phyloP scores from a whole-genome alignment of 495 filamentous ascomycete species.

The Tuber borchii region DNA sequence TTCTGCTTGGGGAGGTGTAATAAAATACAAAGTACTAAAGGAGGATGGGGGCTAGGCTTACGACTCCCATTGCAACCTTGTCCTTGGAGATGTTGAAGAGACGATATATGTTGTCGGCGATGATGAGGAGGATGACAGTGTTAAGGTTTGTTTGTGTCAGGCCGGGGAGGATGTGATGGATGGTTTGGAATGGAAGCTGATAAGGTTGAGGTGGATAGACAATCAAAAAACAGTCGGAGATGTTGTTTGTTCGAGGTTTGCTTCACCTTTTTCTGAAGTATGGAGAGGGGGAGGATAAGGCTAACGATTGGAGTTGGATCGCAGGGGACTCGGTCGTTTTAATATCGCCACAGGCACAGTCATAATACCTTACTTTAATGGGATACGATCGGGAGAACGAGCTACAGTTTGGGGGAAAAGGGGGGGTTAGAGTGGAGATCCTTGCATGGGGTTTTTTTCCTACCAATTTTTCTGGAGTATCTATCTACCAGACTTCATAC shows the following conservation, averaged over 20 bases:
- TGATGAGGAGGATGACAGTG: slow-evolving; percentile 73
- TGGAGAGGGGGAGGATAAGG: slow-evolving; percentile 1
- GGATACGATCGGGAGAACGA: background rate
- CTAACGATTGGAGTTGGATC: background rate
- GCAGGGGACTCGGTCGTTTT: slow-evolving; percentile 92
- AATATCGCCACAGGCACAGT: slow-evolving; percentile 70
- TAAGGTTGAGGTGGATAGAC: slow-evolving; percentile 53
- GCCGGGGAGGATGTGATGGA: slow-evolving; percentile 13
- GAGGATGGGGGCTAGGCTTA: slow-evolving; percentile 61
- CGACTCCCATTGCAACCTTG: slow-evolving; percentile 97
- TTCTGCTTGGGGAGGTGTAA: background rate
- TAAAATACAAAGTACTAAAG: background rate
- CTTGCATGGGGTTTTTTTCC: background rate
- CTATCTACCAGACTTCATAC: background rate
- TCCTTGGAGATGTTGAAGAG: slow-evolving; percentile 94
- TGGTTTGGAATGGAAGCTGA: slow-evolving; percentile 4
- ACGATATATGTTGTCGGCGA: slow-evolving; percentile 84
- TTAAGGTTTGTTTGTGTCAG: slow-evolving; percentile 51
- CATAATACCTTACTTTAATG: slow-evolving; percentile 21
- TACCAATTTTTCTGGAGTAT: background rate
- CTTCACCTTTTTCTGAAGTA: slow-evolving; percentile 8
- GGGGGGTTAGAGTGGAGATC: background rate
- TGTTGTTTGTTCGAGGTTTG: slow-evolving; percentile 97
- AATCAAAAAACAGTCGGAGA: slow-evolving; percentile 91
- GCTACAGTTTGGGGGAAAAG: background rate